These are phyloP conservation scores for Botryobasidium botryosum DNA, from an alignment of 768 basidiomycete species.

Conservation along the genomic window DNA sequence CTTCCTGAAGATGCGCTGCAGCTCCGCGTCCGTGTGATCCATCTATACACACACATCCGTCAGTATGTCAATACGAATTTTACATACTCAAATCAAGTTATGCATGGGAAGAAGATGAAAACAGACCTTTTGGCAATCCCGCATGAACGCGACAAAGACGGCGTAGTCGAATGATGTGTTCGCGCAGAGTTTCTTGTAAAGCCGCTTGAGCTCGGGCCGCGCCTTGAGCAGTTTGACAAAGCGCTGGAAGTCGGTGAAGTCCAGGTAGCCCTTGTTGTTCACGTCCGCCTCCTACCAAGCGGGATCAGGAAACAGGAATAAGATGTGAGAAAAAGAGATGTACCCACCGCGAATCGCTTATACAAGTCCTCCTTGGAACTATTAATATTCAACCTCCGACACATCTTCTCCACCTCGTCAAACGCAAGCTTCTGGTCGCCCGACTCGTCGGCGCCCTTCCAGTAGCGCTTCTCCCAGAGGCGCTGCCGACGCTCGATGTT, in stretches of 20 bases:
- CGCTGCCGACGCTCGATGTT: slow-evolving; percentile 37
- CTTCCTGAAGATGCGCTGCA: no score
- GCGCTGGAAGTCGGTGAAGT: slow-evolving; percentile 61
- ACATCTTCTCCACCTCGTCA: slow-evolving; percentile 54
- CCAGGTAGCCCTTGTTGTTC: slow-evolving; percentile 37
- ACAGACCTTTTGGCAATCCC: slow-evolving; percentile 32
- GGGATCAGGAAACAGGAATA: not conserved
- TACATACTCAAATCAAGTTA: not conserved
- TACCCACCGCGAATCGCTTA: slow-evolving; percentile 19
- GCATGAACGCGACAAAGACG: slow-evolving; percentile 36
- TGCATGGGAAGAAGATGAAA: not conserved
- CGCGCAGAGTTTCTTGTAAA: slow-evolving; percentile 33
- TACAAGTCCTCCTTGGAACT: slow-evolving; percentile 35
- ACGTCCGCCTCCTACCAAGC: slow-evolving; percentile 42
- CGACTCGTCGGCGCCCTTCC: slow-evolving; percentile 53
- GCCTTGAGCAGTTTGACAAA: slow-evolving; percentile 72
- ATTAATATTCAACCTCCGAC: slow-evolving; percentile 51
- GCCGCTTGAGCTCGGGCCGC: slow-evolving; percentile 61
- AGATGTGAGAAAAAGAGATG: not conserved
- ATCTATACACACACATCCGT: no score
- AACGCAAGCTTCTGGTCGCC: slow-evolving; percentile 48
- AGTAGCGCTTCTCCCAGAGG: slow-evolving; percentile 69
- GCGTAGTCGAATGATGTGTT: slow-evolving; percentile 23
- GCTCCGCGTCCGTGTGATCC: no score
- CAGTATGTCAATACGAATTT: no score